Percentiles rank a stretch among this genome's conserved stretches.
Evolutionary conservation across 208 protist species (phyloP).

Genomic region (Trypanosoma lewisi): DNA sequence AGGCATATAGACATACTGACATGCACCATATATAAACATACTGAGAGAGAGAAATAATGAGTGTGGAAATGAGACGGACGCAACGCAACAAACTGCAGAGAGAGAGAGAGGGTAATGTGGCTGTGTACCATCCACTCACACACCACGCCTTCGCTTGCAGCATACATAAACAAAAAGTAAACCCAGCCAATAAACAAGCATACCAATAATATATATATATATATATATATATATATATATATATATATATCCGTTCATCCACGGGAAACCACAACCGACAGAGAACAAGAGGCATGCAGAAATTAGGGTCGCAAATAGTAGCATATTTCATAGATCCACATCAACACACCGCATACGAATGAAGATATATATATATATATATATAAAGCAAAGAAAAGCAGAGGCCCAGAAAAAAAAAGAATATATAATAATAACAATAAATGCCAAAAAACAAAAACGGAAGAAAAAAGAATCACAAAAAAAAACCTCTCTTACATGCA

Average conservation of each 20-base stretch:
- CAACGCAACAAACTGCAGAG: no score
- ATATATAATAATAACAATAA: not conserved
- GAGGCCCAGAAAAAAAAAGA: conserved; percentile 12
- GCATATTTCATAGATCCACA: not conserved
- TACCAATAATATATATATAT: no score
- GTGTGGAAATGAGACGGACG: no score
- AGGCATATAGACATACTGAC: no score
- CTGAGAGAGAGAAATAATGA: no score
- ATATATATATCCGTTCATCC: not conserved
- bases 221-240: conserved; percentile 9
- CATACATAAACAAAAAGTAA: not conserved
- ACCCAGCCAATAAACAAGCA: conserved; percentile 10
- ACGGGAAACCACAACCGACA: not conserved
- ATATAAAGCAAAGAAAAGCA: conserved; percentile 11
- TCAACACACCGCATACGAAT: not conserved
- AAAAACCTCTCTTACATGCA: not conserved
- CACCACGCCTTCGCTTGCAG: no score
- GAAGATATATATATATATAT: conserved; percentile 9
- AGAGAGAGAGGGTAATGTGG: no score
- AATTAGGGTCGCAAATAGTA: not conserved
- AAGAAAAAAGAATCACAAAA: conserved; percentile 8
- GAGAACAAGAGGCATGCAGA: not conserved
- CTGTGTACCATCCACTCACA: no score
- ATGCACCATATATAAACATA: no score
- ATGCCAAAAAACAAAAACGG: not conserved